Conservation (phyloP, 148 eudicot species). For the Nepenthes gracilis region DNA sequence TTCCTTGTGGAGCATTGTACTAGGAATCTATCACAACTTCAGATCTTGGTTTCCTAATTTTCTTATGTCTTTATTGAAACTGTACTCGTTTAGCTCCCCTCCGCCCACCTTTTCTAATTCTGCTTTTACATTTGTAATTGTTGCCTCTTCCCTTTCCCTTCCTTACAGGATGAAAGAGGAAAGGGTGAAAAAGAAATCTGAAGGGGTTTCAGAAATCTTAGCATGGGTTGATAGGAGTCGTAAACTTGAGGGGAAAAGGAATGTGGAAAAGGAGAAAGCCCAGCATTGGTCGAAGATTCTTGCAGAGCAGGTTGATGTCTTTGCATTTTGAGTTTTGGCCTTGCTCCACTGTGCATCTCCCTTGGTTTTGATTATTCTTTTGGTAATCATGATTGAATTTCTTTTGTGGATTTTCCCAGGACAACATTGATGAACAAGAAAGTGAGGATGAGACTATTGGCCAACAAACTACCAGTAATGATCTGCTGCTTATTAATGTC, state of each 20-base stretch:
- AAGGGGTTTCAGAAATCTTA: conserved; percentile 58
- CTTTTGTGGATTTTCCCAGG: conserved; percentile 26
- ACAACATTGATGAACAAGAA: conserved; percentile 50
- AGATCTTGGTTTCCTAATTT: background rate
- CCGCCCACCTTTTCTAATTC: background rate
- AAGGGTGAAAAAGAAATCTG: conserved; percentile 55
- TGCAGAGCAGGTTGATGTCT: conserved; percentile 67
- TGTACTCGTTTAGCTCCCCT: background rate
- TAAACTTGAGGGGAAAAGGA: conserved; percentile 65
- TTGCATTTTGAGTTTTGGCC: background rate
- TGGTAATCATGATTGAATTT: background rate
- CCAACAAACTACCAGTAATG: conserved; percentile 27
- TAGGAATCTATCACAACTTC: background rate
- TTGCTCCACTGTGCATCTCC: background rate
- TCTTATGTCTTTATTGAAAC: background rate
- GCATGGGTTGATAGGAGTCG: conserved; percentile 88
- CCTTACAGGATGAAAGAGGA: conserved; percentile 66
- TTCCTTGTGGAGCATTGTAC: background rate
- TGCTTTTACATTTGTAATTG: background rate
- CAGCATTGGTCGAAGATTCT: conserved; percentile 63
- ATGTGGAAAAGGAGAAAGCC: conserved; percentile 66
- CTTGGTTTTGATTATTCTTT: background rate
- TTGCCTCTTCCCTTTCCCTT: background rate
- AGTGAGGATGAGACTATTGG: conserved; percentile 33
- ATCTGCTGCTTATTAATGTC: background rate